Conservation (phyloP, 2,329 filamentous ascomycete species). For the Aspergillus ochraceoroseus region DNA sequence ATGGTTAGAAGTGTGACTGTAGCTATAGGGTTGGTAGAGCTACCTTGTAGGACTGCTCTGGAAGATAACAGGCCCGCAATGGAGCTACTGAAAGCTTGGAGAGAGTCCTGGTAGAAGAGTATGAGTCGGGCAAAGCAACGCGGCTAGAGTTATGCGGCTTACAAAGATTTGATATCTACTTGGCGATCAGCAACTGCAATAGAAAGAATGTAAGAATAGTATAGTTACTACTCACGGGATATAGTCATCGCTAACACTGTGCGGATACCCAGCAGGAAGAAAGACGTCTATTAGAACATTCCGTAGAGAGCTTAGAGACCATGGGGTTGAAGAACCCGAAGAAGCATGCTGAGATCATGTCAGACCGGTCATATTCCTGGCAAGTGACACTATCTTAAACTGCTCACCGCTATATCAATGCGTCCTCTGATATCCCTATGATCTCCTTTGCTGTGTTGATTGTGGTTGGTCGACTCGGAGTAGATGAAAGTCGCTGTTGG, state of each 20-base stretch:
- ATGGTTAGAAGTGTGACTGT: background rate
- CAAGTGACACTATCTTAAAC: background rate
- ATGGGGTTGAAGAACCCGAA: conserved; percentile 18
- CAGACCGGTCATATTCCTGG: background rate
- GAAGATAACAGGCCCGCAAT: conserved; percentile 62
- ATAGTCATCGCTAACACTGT: conserved; percentile 82
- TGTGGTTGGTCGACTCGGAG: conserved; percentile 25
- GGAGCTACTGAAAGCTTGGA: conserved; percentile 43
- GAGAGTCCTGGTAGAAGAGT: conserved; percentile 32
- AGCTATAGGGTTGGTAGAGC: conserved; percentile 15
- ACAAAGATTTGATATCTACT: conserved; percentile 64
- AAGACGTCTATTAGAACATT: conserved; percentile 63
- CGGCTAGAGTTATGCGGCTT: conserved; percentile 25
- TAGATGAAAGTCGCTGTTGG: conserved; percentile 49
- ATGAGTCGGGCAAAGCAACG: background rate
- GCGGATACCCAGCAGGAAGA: conserved; percentile 79
- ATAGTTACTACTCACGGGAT: conserved; percentile 50
- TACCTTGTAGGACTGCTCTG: conserved; percentile 71
- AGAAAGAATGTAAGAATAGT: background rate
- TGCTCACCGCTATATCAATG: conserved; percentile 44
- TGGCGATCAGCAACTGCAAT: conserved; percentile 13
- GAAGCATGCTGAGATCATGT: conserved; percentile 16
- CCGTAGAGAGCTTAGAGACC: conserved; percentile 27
- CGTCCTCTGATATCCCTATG: conserved; percentile 29
- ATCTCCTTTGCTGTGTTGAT: background rate